Base-by-base conservation (phyloP, 495 filamentous ascomycete species). In the Achaetomiella virescens region DNA sequence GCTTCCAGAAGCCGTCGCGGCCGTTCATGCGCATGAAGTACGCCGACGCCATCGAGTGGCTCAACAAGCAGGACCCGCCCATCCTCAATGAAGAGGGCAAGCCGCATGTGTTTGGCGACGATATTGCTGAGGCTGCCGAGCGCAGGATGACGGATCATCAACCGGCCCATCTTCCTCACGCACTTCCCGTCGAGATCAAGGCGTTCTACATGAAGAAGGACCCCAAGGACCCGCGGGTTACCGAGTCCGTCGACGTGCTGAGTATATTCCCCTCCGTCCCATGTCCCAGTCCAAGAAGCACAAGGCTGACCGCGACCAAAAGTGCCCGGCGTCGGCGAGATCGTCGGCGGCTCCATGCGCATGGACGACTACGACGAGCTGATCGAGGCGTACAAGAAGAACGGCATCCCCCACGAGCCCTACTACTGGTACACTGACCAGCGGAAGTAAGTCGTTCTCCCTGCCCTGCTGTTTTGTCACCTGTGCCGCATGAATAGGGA, bases 341-440 rank as follows among this genome's bases (percentile, higher is more conserved):
- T 99, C 60, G 90, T 97, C 7, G 93, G 93, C 48, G 95, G 92
- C 3, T 90, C 85, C 69, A 97, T 97, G 92, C 88, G 93, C 67
- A 96, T 97, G 82, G 82, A 91, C 54, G 82, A 89, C 60, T 89
- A 91, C 63, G 85, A 95, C n/a, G 91, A 97, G 76, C 70, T 97
- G 63, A 86, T 97, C 76, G 84, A 76, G 41, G 93, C 89, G 6
- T 97, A 95, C 71, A 82, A 88, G 73, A 81, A 88, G 57, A 87
- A 95, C 69, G 88, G 84, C 45, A 96, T 98, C 66, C 83, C 85
- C 48, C 83, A 88, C 25, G 82, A 82, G 67, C 85, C 88, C 14
- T 98, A 98, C 73, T 98, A 95, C 81, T 98, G 93, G 93, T 99
- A 96, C 77, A 97, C 90, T 10, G 93, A 98, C 73, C 90, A 96